Conservation (phyloP, 805 yeast genomes). For the Torulaspora delbrueckii region DNA sequence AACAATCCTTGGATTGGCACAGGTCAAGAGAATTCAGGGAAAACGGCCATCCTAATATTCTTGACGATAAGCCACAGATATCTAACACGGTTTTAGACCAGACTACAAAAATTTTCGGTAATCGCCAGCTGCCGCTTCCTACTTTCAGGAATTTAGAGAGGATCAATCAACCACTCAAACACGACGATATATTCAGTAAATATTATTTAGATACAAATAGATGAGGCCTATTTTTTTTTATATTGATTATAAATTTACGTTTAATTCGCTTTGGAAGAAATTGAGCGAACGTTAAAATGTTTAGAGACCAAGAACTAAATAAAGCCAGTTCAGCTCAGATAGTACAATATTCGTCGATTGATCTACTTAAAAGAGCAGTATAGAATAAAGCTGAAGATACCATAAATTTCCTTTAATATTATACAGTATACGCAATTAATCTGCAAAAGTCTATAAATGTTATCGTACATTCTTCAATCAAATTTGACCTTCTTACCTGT, state of each 20-base stretch:
- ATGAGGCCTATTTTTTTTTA: neutral
- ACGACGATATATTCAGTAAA: constrained; percentile 5
- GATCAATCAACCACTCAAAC: constrained; percentile 44
- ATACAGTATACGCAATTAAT: neutral
- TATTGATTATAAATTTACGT: too few species aligned
- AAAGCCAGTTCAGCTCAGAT: too few species aligned
- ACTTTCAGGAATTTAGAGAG: constrained; percentile 61
- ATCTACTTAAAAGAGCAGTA: neutral
- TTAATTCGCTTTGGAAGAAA: neutral
- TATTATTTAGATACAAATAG: constrained; percentile 5
- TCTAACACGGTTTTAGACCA: constrained; percentile 36
- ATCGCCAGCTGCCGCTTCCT: constrained; percentile 42
- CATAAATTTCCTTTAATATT: neutral
- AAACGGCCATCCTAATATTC: constrained; percentile 37
- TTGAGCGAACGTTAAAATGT: neutral
- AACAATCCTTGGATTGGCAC: constrained; percentile 20
- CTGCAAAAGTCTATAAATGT: neutral
- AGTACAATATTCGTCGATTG: neutral
- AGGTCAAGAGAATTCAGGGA: constrained; percentile 27
- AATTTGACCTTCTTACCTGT: constrained; percentile 83
- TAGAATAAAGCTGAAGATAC: neutral
- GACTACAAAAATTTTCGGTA: constrained; percentile 18
- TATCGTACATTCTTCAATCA: constrained; percentile 36
- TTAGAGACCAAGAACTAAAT: too few species aligned
- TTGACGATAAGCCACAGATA: constrained; percentile 42